Percentiles rank a stretch among this genome's conserved stretches.
These are phyloP conservation scores for Euphorbia lathyris DNA, from an alignment of 345 rosid species.

Conservation along the genomic window DNA sequence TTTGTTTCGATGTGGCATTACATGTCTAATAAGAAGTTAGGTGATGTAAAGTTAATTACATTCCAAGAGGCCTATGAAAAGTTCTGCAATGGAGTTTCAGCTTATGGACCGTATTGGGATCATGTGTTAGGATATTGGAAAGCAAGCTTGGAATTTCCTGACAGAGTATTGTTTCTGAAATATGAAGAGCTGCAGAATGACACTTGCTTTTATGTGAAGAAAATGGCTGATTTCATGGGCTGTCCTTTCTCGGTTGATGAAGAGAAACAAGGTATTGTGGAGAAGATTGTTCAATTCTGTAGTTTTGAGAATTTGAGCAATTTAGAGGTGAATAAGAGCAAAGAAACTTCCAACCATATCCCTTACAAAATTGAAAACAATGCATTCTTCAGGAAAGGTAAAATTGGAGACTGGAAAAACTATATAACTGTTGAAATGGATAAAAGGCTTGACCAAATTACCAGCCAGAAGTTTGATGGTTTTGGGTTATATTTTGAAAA, in stretches of 20 bases:
- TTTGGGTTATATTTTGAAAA: too few species aligned
- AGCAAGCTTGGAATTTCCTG: too few species aligned
- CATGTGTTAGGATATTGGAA: too few species aligned
- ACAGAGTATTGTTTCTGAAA: too few species aligned
- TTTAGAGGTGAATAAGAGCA: constrained; percentile 11
- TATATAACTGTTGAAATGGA: not conserved
- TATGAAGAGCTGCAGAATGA: too few species aligned
- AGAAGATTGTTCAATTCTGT: not conserved
- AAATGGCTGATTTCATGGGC: constrained; percentile 7
- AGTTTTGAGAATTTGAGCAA: constrained; percentile 1
- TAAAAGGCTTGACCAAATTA: not conserved
- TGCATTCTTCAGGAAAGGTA: not conserved
- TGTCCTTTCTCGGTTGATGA: constrained; percentile 1
- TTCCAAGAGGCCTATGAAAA: not conserved
- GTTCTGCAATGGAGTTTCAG: not conserved
- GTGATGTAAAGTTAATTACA: too few species aligned
- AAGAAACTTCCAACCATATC: not conserved
- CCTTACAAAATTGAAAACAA: not conserved
- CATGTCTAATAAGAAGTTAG: not conserved
- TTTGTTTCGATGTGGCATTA: not conserved
- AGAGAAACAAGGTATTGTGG: not conserved
- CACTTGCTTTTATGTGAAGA: too few species aligned
- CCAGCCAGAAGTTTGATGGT: not conserved
- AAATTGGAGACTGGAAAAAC: not conserved
- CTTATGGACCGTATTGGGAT: too few species aligned